These are phyloP conservation scores for Pseudoturritis turrita DNA, from an alignment of 345 rosid genomes.

Conservation along the genomic window DNA sequence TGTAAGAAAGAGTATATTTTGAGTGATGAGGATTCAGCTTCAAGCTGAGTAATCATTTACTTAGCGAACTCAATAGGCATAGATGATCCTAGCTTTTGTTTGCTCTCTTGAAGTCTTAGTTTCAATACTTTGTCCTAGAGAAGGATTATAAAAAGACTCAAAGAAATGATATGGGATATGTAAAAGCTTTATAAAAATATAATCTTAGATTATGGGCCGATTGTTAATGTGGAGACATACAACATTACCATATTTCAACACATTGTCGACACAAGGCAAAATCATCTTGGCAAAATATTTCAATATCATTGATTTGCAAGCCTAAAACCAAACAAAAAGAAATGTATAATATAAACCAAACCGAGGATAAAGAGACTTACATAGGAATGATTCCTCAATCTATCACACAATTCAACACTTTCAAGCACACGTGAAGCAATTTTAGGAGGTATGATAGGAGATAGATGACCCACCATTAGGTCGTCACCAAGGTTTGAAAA, in stretches of 20 bases:
- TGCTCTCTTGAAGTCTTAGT: slow-evolving; percentile 71
- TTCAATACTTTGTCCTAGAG: slow-evolving; percentile 69
- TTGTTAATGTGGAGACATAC: neutral
- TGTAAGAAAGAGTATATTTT: slow-evolving; percentile 52
- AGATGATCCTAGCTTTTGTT: slow-evolving; percentile 68
- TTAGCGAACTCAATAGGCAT: slow-evolving; percentile 73
- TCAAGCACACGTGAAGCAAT: no score
- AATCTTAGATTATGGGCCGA: no score
- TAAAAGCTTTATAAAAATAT: no score
- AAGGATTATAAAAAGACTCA: neutral
- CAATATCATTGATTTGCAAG: slow-evolving; percentile 77
- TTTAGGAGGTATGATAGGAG: no score
- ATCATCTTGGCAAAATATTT: slow-evolving; percentile 91
- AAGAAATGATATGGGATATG: neutral
- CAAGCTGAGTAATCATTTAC: slow-evolving; percentile 62
- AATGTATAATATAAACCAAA: no score
- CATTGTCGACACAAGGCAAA: slow-evolving; percentile 65
- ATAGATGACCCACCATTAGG: no score
- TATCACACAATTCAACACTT: no score
- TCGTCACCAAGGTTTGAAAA: neutral
- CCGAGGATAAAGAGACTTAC: no score
- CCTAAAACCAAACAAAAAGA: slow-evolving; percentile 31
- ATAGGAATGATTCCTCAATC: no score
- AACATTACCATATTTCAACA: slow-evolving; percentile 64
- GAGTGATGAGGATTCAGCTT: slow-evolving; percentile 65